Evolutionary conservation across 2,329 filamentous ascomycete species (phyloP).

Genomic region (Colletotrichum salicis): DNA sequence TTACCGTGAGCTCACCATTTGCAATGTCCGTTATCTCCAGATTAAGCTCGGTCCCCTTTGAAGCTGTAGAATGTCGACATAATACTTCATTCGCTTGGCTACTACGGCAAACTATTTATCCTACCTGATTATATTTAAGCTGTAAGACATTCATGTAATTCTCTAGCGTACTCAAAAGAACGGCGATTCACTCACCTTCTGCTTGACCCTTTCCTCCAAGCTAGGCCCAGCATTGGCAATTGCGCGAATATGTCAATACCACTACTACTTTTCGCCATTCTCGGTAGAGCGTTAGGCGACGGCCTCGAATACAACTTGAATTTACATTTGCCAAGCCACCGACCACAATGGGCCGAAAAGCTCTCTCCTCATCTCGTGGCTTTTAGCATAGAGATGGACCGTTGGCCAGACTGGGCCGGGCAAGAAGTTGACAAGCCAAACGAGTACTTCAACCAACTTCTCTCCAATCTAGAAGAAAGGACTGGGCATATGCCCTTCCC

Average conservation of each 20-base stretch:
- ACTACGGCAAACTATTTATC: neutral
- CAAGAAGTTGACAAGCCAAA: slow-evolving; percentile 4
- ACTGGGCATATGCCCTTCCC: slow-evolving; percentile 1
- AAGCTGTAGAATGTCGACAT: neutral
- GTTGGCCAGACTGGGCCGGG: slow-evolving; percentile 7
- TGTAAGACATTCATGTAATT: too few species aligned
- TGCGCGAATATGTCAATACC: neutral
- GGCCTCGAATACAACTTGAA: neutral
- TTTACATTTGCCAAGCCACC: neutral
- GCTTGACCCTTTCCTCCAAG: neutral
- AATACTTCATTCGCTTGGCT: neutral
- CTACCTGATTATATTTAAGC: too few species aligned
- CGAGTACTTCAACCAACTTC: slow-evolving; percentile 12
- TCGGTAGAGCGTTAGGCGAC: neutral
- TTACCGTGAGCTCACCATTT: neutral
- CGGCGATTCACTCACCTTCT: too few species aligned
- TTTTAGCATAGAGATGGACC: slow-evolving; percentile 8
- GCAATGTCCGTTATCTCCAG: neutral
- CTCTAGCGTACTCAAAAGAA: too few species aligned
- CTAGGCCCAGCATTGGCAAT: neutral
- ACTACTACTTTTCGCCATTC: neutral
- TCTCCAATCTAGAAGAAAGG: neutral
- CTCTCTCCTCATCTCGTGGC: neutral
- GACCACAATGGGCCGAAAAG: slow-evolving; percentile 4
- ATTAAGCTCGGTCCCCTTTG: neutral